These are phyloP conservation scores for Pythium rhizo-oryzae DNA, from an alignment of 352 stramenopile genomes.

Conservation along the genomic window DNA sequence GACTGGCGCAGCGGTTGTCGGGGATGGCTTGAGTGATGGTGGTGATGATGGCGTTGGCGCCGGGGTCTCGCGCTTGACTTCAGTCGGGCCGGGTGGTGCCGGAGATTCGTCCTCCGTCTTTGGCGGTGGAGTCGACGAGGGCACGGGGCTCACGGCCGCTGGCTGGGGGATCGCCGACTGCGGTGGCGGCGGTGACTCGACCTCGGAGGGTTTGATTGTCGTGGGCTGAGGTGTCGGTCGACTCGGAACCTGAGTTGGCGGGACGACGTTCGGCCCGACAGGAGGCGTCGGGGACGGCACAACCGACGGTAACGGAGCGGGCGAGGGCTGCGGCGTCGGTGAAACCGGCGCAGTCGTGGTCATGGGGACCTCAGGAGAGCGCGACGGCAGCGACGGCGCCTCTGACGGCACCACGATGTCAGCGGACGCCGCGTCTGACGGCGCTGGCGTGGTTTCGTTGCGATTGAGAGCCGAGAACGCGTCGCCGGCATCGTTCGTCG, in stretches of 20 bases:
- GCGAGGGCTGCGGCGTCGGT: background rate
- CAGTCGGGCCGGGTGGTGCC: background rate
- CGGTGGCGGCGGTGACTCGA: background rate
- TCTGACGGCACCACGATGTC: background rate
- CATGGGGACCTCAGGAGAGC: no score
- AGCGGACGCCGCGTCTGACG: background rate
- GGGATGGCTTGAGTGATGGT: no score
- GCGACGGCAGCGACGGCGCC: background rate
- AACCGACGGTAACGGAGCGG: background rate
- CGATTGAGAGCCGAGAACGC: background rate
- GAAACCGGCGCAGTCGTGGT: background rate
- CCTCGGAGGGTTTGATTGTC: background rate
- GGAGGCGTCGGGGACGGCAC: background rate
- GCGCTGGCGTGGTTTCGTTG: background rate
- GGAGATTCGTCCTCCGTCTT: background rate
- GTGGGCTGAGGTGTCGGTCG: constrained; percentile 4
- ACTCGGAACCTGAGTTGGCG: background rate
- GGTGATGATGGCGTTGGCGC: background rate
- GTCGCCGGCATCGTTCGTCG: background rate
- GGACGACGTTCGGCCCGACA: background rate
- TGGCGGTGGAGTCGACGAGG: background rate
- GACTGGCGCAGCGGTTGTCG: background rate
- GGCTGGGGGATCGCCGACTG: background rate
- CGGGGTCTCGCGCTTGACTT: background rate
- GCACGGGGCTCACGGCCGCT: background rate